Percentiles rank a stretch among this genome's conserved stretches.
Conservation (phyloP, 768 basidiomycete genomes). For the Neoboletus magnificus region DNA sequence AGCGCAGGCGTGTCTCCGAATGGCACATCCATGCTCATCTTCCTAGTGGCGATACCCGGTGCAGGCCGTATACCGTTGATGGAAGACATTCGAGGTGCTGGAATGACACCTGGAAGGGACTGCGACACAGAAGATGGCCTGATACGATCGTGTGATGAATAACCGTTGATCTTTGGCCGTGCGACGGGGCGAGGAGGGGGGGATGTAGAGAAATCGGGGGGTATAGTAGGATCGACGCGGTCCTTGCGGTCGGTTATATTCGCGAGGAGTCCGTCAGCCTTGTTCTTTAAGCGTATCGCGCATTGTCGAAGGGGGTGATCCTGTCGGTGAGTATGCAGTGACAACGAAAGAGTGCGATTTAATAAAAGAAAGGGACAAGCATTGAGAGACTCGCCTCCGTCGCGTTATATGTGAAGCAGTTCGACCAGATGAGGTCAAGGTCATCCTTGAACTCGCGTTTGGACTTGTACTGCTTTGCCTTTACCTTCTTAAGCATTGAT, state of each 20-base stretch:
- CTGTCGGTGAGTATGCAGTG: conserved; percentile 36
- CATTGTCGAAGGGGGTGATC: conserved; percentile 84
- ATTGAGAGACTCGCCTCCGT: conserved; percentile 64
- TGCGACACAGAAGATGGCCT: conserved; percentile 24
- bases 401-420: conserved; percentile 91
- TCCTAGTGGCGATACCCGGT: conserved; percentile 10
- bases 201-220: conserved; percentile 40
- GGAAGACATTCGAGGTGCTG: conserved; percentile 9
- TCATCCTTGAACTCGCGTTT: conserved; percentile 94
- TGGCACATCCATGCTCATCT: conserved; percentile 37
- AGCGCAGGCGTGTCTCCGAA: conserved; percentile 71
- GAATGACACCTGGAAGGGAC: not conserved
- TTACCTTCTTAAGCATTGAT: conserved; percentile 92
- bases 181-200: conserved; percentile 26
- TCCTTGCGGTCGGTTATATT: conserved; percentile 90
- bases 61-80: conserved; percentile 19
- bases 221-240: conserved; percentile 67
- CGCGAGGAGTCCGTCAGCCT: conserved; percentile 81
- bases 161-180: conserved; percentile 46
- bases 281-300: conserved; percentile 75
- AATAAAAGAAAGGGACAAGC: not conserved
- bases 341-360: not conserved
- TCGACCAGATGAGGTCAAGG: conserved; percentile 94
- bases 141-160: conserved; percentile 24
- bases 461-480: conserved; percentile 86